Evolutionary conservation across 2,329 filamentous ascomycete species (phyloP).

Genomic region (Fusarium staphyleae): DNA sequence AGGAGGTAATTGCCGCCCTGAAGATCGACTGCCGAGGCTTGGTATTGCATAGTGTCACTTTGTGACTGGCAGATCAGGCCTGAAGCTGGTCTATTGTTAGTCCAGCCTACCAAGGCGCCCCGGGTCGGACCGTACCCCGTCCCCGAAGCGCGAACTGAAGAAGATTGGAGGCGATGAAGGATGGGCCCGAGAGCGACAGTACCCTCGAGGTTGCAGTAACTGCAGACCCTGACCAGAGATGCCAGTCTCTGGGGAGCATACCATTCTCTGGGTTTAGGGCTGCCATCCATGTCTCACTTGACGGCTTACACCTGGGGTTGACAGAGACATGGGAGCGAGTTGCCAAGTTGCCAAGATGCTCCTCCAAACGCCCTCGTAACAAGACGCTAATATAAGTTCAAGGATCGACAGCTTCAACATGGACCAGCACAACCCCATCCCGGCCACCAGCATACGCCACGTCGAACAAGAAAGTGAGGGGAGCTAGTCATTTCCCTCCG

Average conservation of each 20-base stretch:
- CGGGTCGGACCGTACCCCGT: slow-evolving; percentile 11
- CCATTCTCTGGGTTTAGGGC: no score
- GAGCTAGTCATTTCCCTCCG: slow-evolving; percentile 3
- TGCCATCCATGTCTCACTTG: no score
- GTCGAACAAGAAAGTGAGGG: background rate
- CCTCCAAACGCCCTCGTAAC: no score
- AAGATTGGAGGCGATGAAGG: background rate
- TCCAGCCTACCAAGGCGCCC: background rate
- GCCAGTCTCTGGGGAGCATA: no score
- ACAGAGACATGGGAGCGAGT: no score
- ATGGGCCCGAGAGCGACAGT: background rate
- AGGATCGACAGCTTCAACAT: background rate
- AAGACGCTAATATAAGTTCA: background rate
- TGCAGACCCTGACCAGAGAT: background rate
- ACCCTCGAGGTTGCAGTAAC: background rate
- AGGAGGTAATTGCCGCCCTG: background rate
- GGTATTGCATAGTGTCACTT: background rate
- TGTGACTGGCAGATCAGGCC: no score
- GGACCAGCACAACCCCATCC: no score
- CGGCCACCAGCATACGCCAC: slow-evolving; percentile 3
- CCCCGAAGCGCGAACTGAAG: background rate
- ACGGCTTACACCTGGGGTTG: no score
- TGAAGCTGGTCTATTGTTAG: background rate
- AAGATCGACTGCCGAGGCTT: slow-evolving; percentile 2
- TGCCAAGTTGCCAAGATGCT: no score